Conservation (phyloP, 208 protist species). For the Leishmania amazonensis region DNA sequence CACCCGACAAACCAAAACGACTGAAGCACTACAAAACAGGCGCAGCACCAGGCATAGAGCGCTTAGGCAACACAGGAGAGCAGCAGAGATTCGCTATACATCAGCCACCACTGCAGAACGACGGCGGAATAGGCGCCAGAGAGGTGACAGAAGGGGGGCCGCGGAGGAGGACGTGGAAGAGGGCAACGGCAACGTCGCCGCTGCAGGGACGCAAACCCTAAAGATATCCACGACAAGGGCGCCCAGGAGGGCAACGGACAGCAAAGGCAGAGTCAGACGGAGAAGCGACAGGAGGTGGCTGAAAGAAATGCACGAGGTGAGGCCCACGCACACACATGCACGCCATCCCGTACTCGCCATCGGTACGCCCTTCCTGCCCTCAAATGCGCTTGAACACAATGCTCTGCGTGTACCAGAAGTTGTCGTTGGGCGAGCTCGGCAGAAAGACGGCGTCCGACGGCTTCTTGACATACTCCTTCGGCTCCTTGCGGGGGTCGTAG, state of each 20-base stretch:
- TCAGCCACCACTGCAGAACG: background rate
- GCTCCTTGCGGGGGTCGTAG: conserved; percentile 78
- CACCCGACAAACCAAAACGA: background rate
- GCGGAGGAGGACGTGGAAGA: background rate
- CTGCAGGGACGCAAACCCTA: background rate
- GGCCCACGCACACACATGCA: background rate
- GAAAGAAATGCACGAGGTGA: conserved; percentile 3
- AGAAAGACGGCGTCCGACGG: conserved; percentile 64
- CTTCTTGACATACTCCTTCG: conserved; percentile 80
- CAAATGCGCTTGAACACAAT: conserved; percentile 88
- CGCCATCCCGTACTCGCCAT: background rate
- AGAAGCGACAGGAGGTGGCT: background rate
- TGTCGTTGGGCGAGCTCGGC: conserved; percentile 58
- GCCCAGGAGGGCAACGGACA: background rate
- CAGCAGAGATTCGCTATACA: background rate
- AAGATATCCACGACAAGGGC: background rate
- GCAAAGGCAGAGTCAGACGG: background rate
- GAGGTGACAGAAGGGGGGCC: background rate
- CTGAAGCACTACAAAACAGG: background rate
- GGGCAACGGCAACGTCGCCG: background rate
- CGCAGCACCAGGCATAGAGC: background rate
- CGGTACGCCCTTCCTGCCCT: background rate
- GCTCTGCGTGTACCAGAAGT: conserved; percentile 90
- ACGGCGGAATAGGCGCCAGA: background rate
- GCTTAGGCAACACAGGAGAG: background rate